Conservation (phyloP, 805 yeast species). For the Cyberlindnera bimundalis region DNA sequence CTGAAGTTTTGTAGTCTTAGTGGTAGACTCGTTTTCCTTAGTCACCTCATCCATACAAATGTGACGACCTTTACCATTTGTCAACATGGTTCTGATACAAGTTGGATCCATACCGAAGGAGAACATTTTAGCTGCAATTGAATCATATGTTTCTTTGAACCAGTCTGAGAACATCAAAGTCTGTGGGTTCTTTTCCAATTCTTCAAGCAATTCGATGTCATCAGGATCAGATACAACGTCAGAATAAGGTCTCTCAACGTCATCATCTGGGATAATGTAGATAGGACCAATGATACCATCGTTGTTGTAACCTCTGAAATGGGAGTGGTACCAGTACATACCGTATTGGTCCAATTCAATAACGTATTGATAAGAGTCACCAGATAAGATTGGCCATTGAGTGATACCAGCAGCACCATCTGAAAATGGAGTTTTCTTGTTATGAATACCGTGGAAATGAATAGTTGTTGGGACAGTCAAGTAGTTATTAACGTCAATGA, state of each 20-base stretch:
- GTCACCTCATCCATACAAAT: conserved; percentile 4
- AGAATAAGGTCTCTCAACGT: conserved; percentile 33
- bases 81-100: conserved; percentile 31
- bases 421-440: conserved; percentile 40
- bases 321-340: conserved; percentile 50
- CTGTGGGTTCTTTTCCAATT: conserved; percentile 29
- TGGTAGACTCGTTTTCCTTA: neutral
- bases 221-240: conserved; percentile 21
- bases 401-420: conserved; percentile 48
- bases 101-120: conserved; percentile 34
- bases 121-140: conserved; percentile 34
- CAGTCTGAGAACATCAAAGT: conserved; percentile 37
- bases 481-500: conserved; percentile 34
- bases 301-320: conserved; percentile 38
- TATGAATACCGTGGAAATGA: conserved; percentile 48
- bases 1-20: conserved; percentile 1
- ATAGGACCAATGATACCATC: conserved; percentile 46
- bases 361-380: conserved; percentile 34
- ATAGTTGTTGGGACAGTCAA: conserved; percentile 36
- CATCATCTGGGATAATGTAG: conserved; percentile 34
- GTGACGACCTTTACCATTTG: conserved; percentile 31
- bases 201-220: conserved; percentile 30
- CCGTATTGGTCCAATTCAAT: conserved; percentile 40
- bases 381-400: conserved; percentile 42
- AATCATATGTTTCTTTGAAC: conserved; percentile 36